Percentiles rank a stretch among this genome's conserved stretches.
These are phyloP conservation scores for Capronia coronata DNA, from an alignment of 2,329 filamentous ascomycete genomes.

Conservation along the genomic window DNA sequence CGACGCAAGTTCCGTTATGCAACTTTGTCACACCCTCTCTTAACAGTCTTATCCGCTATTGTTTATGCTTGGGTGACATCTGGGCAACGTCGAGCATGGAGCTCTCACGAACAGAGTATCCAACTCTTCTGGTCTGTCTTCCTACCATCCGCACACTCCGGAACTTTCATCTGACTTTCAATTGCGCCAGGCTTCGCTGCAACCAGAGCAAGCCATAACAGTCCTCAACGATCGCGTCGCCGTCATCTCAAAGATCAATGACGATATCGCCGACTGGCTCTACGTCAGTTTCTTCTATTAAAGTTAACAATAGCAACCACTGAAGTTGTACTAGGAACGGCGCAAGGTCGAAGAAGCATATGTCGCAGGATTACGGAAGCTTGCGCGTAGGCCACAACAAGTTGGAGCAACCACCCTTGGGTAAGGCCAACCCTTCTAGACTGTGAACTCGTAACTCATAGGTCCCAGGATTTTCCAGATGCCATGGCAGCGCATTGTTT, in stretches of 20 bases:
- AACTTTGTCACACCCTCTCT: neutral
- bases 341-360: slow-evolving; percentile 88
- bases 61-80: slow-evolving; percentile 12
- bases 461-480: slow-evolving; percentile 72
- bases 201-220: slow-evolving; percentile 72
- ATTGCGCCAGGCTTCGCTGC: slow-evolving; percentile 61
- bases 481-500: slow-evolving; percentile 83
- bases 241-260: slow-evolving; percentile 77
- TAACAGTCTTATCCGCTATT: neutral
- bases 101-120: slow-evolving; percentile 67
- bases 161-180: slow-evolving; percentile 11
- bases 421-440: slow-evolving; percentile 48
- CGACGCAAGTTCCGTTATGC: slow-evolving; percentile 1
- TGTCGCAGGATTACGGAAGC: slow-evolving; percentile 70
- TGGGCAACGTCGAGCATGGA: slow-evolving; percentile 12
- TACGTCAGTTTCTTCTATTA: slow-evolving; percentile 55
- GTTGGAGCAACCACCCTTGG: slow-evolving; percentile 76
- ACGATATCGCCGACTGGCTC: slow-evolving; percentile 92
- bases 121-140: slow-evolving; percentile 77
- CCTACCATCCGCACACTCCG: slow-evolving; percentile 16
- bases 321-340: slow-evolving; percentile 62
- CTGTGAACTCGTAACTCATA: neutral
- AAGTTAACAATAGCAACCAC: neutral
- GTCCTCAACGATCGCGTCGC: slow-evolving; percentile 81
- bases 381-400: slow-evolving; percentile 66